Evolutionary conservation across 2,329 filamentous ascomycete species (phyloP), one percentile per base, ranked within the genome.

Genomic region (Arthroderma sp.): DNA sequence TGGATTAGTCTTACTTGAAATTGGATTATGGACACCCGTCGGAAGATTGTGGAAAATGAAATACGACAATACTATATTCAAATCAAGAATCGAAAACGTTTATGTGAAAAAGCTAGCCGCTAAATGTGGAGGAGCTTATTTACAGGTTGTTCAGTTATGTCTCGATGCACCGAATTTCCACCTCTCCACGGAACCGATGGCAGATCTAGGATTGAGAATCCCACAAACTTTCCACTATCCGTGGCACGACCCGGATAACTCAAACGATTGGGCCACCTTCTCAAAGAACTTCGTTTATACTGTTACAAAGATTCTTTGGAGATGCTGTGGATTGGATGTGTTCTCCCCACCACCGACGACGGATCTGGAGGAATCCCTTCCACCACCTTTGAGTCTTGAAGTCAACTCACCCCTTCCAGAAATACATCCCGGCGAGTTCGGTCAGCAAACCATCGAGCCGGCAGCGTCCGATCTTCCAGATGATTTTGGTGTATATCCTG

Each of bases 21-120:
- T 81, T 48, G 78, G 78, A 4, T 59, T 81, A 3, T 81, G 78
- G 78, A 70, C 72, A 29, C 77, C 78, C 0, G 64, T 81, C 28
- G 72, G 71, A 44, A 73, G 75, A 46, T 57, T 81, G 15, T 81
- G 75, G 73, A 81, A 81, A 54, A 64, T 72, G 49, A 80, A 80
- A 55, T 81, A 81, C 56, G 72, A 71, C 27, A 68, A 75, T 15
- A 62, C 67, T 11, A 75, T 78, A 60, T 81, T 81, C 64, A 79
- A 79, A 56, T 66, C 74, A 41, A 67, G 77, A 33, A 67, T 81
- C n/a, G 75, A 80, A 56, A 74, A 74, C 51, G 69, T 79, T 1
- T 81, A 78, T 54, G 70, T 78, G 37, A 72, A 75, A 31, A 77
- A 77, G 49, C 61, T 81, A 30, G 74, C 72, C 2, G 71, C 73